These are phyloP conservation scores for Malus hybrid DNA, from an alignment of 331 rosid genomes.

Conservation along the genomic window DNA sequence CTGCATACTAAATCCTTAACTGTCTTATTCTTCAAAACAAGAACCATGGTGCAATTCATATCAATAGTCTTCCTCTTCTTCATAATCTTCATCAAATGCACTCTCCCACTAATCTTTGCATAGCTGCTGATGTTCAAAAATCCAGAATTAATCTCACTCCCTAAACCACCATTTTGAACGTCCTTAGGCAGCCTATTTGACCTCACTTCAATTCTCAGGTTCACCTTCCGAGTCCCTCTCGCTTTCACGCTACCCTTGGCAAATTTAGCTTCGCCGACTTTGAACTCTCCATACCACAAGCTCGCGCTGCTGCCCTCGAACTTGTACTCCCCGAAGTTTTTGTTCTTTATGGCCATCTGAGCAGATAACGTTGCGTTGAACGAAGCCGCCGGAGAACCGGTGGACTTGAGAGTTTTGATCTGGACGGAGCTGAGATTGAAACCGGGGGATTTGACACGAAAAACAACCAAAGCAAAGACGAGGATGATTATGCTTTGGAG, in stretches of 20 bases:
- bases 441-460: constrained; percentile 24
- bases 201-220: constrained; percentile 6
- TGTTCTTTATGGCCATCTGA: constrained; percentile 16
- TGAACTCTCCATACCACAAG: constrained; percentile 7
- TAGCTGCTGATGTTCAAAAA: constrained; percentile 18
- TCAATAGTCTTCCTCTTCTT: constrained; percentile 8
- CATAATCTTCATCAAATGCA: constrained; percentile 23
- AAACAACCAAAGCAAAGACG: constrained; percentile 21
- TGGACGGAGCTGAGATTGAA: constrained; percentile 16
- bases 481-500: constrained; percentile 7
- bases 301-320: constrained; percentile 11
- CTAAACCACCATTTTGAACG: background rate
- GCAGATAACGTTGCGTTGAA: constrained; percentile 22
- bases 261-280: constrained; percentile 14
- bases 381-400: background rate
- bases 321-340: constrained; percentile 31
- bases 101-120: constrained; percentile 22
- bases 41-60: constrained; percentile 26
- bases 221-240: constrained; percentile 9
- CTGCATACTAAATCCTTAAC: constrained; percentile 25
- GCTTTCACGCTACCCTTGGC: constrained; percentile 2
- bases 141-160: constrained; percentile 13
- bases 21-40: constrained; percentile 16
- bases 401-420: background rate
- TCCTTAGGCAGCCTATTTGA: constrained; percentile 10